These are phyloP conservation scores for Nakazawaea anatomiae DNA, from an alignment of 805 yeast species.

Conservation along the genomic window DNA sequence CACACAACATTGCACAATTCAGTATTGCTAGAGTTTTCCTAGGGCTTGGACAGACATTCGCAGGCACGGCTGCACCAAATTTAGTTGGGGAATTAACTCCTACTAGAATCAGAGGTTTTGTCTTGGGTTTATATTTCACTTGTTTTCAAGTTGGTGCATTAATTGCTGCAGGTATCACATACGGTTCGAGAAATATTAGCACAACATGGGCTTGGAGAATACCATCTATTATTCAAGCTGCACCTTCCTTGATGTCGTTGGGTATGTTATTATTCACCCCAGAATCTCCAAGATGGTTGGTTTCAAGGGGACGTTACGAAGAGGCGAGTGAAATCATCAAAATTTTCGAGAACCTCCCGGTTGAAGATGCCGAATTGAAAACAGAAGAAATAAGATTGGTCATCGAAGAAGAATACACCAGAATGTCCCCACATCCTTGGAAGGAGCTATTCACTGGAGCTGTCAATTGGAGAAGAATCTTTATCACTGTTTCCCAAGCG, in stretches of 20 bases:
- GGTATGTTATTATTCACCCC: constrained; percentile 19
- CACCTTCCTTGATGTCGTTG: constrained; percentile 20
- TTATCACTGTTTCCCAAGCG: constrained; percentile 23
- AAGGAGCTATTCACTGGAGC: constrained; percentile 16
- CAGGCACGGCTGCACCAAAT: constrained; percentile 27
- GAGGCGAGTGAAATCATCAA: constrained; percentile 20
- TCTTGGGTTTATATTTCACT: constrained; percentile 22
- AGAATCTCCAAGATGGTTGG: constrained; percentile 27
- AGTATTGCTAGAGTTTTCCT: constrained; percentile 28
- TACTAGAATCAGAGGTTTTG: constrained; percentile 23
- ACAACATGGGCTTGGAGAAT: constrained; percentile 27
- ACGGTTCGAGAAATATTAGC: constrained; percentile 20
- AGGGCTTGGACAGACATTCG: constrained; percentile 27
- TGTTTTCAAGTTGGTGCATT: constrained; percentile 25
- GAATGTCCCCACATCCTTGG: constrained; percentile 17
- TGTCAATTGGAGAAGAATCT: constrained; percentile 20
- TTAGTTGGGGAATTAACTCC: constrained; percentile 28
- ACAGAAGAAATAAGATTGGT: constrained; percentile 19
- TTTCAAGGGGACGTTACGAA: constrained; percentile 17
- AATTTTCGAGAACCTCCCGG: constrained; percentile 16
- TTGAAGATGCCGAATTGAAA: constrained; percentile 14
- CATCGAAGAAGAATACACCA: constrained; percentile 16
- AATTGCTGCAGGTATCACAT: constrained; percentile 23
- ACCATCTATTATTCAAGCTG: constrained; percentile 21
- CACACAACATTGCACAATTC: constrained; percentile 31